Evolutionary conservation across 192 early-diverging fungal genomes (phyloP).

Genomic region (Coemansia sp.): DNA sequence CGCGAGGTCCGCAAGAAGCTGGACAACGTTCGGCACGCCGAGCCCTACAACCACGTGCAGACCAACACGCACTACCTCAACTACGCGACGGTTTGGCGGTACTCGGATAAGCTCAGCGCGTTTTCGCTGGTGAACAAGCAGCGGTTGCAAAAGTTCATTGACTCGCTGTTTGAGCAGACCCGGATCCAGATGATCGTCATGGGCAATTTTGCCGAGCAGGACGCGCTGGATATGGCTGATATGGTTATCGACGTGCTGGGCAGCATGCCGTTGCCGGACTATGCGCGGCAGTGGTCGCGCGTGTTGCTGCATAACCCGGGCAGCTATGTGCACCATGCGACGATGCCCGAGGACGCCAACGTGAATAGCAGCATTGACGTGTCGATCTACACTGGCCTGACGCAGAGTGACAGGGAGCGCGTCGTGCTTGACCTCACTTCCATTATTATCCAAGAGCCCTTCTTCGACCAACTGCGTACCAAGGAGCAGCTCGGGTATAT

Average conservation of each 20-base stretch:
- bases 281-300: conserved; percentile 39
- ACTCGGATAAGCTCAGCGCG: conserved; percentile 73
- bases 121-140: conserved; percentile 69
- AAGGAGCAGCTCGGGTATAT: conserved; percentile 84
- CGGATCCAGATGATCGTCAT: conserved; percentile 81
- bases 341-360: conserved; percentile 71
- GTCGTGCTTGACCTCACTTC: conserved; percentile 69
- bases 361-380: conserved; percentile 88
- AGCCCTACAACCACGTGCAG: conserved; percentile 78
- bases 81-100: conserved; percentile 78
- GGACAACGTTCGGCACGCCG: conserved; percentile 75
- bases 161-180: conserved; percentile 67
- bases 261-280: conserved; percentile 60
- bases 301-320: conserved; percentile 44
- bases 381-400: conserved; percentile 78
- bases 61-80: conserved; percentile 74
- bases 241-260: conserved; percentile 63
- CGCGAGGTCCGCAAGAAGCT: conserved; percentile 74
- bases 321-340: conserved; percentile 32
- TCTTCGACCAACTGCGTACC: conserved; percentile 91
- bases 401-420: conserved; percentile 64
- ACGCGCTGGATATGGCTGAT: conserved; percentile 64
- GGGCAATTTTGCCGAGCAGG: conserved; percentile 77
- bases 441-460: conserved; percentile 85
- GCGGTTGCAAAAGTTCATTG: conserved; percentile 76